A percentile compares a stretch with the other conserved stretches of the same genome.
phyloP scores from a whole-genome alignment of 208 protist species.

The Histomonas meleagridis region DNA sequence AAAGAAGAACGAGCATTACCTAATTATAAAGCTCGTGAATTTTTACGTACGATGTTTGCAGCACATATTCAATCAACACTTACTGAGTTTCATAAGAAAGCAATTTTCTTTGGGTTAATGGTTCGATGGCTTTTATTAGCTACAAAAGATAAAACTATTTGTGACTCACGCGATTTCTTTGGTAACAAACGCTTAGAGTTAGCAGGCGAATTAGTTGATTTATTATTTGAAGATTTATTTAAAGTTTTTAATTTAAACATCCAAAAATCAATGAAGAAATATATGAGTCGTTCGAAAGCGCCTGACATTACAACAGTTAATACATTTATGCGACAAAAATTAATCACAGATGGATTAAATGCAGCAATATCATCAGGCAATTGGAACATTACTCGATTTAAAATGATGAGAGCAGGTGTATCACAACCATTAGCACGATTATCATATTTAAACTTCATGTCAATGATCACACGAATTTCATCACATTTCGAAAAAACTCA shows the following conservation, averaged over 20 bases:
- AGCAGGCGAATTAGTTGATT: constrained; percentile 82
- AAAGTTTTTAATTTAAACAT: constrained; percentile 90
- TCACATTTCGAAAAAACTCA: constrained; percentile 95
- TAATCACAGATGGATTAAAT: constrained; percentile 84
- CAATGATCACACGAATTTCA: constrained; percentile 96
- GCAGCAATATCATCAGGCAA: constrained; percentile 88
- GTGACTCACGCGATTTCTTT: constrained; percentile 98
- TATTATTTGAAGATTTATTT: constrained; percentile 86
- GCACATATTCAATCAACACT: constrained; percentile 11
- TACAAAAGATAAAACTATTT: constrained; percentile 61
- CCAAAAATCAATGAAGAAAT: neutral
- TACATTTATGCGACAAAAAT: constrained; percentile 62
- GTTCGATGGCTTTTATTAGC: constrained; percentile 83
- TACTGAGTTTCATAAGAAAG: constrained; percentile 65
- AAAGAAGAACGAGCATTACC: neutral
- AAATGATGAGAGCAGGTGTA: constrained; percentile 74
- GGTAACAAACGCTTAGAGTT: constrained; percentile 94
- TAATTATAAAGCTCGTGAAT: constrained; percentile 9
- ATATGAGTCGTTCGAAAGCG: constrained; percentile 6
- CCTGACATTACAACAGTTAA: neutral
- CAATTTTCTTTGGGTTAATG: constrained; percentile 88
- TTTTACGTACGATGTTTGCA: neutral
- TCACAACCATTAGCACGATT: constrained; percentile 78
- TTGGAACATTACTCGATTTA: constrained; percentile 87
- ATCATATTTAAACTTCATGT: constrained; percentile 89